Evolutionary conservation across 176 grass and related monocot species (phyloP).

Genomic region (Guadua angustifolia): DNA sequence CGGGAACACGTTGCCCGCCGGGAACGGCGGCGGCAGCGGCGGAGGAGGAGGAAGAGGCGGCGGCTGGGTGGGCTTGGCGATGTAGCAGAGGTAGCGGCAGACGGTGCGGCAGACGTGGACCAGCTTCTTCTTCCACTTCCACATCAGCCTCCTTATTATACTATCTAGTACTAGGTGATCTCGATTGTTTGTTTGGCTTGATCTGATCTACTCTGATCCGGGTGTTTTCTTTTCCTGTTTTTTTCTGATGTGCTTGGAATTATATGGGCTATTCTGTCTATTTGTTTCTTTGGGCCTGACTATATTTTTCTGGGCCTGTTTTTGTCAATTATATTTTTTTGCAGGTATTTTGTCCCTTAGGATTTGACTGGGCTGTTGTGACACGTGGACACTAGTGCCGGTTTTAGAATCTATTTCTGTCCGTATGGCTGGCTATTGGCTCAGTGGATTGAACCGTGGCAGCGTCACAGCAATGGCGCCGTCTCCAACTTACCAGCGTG

Average conservation of each 20-base stretch:
- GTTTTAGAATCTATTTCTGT: no score
- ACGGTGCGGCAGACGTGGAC: slow-evolving; percentile 36
- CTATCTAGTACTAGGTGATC: no score
- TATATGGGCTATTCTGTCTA: background rate
- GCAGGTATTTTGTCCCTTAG: background rate
- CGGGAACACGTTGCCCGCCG: slow-evolving; percentile 55
- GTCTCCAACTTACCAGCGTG: background rate
- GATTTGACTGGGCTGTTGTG: background rate
- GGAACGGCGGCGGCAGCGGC: background rate
- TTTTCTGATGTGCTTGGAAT: background rate
- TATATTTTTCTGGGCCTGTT: background rate
- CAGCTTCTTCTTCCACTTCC: slow-evolving; percentile 53
- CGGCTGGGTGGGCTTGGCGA: background rate
- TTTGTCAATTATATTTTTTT: background rate
- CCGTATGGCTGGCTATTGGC: no score
- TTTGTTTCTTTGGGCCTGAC: background rate
- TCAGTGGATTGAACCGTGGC: background rate
- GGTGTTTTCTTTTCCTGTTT: background rate
- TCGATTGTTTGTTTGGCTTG: background rate
- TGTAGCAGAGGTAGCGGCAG: slow-evolving; percentile 37
- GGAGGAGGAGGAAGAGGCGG: background rate
- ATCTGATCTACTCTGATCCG: background rate
- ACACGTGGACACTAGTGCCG: background rate
- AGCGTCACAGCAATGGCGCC: no score
- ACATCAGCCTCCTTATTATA: slow-evolving; percentile 25